Evolutionary conservation across 495 filamentous ascomycete genomes (phyloP).

Genomic region (Penicillium cosmopolitanum): DNA sequence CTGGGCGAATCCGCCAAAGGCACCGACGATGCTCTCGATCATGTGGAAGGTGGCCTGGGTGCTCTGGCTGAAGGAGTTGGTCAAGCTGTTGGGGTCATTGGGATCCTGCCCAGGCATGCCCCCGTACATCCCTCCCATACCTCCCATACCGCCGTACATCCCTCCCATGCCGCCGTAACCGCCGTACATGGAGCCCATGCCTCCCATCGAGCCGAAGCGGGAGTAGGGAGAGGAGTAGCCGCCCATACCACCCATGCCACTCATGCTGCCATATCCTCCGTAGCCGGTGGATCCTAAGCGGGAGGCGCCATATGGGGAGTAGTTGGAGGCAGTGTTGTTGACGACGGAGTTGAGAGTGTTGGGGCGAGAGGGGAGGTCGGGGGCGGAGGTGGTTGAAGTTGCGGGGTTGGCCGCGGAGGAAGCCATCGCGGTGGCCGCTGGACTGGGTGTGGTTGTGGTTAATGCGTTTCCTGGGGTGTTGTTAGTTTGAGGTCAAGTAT

Average conservation of each 20-base stretch:
- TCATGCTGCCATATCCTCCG: conserved; percentile 48
- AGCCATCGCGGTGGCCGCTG: conserved; percentile 47
- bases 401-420: conserved; percentile 48
- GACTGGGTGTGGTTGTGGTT: conserved; percentile 41
- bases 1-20: conserved; percentile 94
- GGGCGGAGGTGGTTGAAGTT: conserved; percentile 54
- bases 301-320: conserved; percentile 73
- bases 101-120: conserved; percentile 64
- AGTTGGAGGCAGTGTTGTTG: conserved; percentile 80
- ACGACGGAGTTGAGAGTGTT: conserved; percentile 75
- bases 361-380: conserved; percentile 80
- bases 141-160: conserved; percentile 53
- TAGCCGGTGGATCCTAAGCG: conserved; percentile 58
- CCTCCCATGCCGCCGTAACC: conserved; percentile 61
- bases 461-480: conserved; percentile 38
- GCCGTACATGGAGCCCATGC: conserved; percentile 60
- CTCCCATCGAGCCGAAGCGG: conserved; percentile 63
- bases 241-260: conserved; percentile 29
- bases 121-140: conserved; percentile 62
- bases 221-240: conserved; percentile 68
- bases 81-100: conserved; percentile 91
- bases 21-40: conserved; percentile 98
- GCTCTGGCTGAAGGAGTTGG: conserved; percentile 84
- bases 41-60: conserved; percentile 99
- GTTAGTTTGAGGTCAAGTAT: conserved; percentile 4